Evolutionary conservation across 2,329 filamentous ascomycete species (phyloP).

Genomic region (Xylaria sp.): DNA sequence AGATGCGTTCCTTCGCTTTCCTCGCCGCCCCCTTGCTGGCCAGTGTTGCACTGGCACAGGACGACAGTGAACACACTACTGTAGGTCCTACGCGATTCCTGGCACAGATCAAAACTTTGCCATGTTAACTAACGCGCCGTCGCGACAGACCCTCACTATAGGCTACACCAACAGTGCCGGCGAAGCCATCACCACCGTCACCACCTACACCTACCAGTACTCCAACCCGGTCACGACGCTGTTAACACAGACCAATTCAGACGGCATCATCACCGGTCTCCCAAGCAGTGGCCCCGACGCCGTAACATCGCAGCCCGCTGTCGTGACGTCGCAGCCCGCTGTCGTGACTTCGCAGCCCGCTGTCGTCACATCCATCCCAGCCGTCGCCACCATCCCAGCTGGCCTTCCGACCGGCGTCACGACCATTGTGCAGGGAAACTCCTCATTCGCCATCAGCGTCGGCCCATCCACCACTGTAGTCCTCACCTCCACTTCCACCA

Average conservation of each 20-base stretch:
- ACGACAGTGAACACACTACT: constrained; percentile 31
- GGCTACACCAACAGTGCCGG: constrained; percentile 31
- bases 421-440: constrained; percentile 25
- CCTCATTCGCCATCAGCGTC: constrained; percentile 32
- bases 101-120: neutral
- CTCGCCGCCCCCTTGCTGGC: constrained; percentile 31
- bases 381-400: constrained; percentile 55
- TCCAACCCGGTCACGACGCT: constrained; percentile 35
- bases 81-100: constrained; percentile 21
- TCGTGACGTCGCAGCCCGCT: constrained; percentile 31
- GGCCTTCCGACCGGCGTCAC: constrained; percentile 29
- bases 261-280: constrained; percentile 36
- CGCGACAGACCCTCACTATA: constrained; percentile 29
- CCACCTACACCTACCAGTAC: constrained; percentile 36
- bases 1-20: constrained; percentile 35
- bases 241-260: constrained; percentile 36
- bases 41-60: constrained; percentile 28
- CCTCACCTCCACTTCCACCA: constrained; percentile 19
- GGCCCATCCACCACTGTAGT: constrained; percentile 31
- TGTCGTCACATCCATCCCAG: constrained; percentile 31
- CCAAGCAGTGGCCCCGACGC: constrained; percentile 12
- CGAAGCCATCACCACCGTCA: constrained; percentile 24
- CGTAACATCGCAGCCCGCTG: constrained; percentile 18
- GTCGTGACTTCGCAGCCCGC: constrained; percentile 35
- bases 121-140: constrained; percentile 21